Base-by-base conservation (phyloP, 768 basidiomycete genomes). In the Boletellus sp. region DNA sequence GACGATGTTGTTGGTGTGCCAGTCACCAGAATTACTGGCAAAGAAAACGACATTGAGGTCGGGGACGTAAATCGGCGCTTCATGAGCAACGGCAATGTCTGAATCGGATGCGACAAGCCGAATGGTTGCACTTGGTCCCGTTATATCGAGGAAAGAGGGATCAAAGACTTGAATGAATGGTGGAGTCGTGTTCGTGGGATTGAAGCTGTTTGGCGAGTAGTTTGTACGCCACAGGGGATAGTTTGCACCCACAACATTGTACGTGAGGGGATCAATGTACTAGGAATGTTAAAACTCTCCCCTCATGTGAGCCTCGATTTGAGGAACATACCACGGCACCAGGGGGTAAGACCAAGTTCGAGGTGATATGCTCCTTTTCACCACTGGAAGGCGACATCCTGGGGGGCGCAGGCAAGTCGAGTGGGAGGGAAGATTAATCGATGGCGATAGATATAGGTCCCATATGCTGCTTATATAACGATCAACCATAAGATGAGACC, bases 1-100 rank as follows among this genome's bases (percentile, higher is more conserved):
- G 2, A 86, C 72, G 42, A 78, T 67, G 51, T 80, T 87, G 54
- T 85, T 86, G 50, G 83, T 77, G 53, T 85, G 65, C 45, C 83
- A 64, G 53, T 82, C 83, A 46, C 78, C 85, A 48, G 78, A 80
- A 52, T 83, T 87, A 65, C 83, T 84, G 6, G 78, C 74, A 59
- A 91, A 91, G 70, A 81, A 84, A 2, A 91, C 72, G 54, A 84
- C 80, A 58, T 89, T 78, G n/a, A 81, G 83, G n/a, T 72, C 75
- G 6, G 81, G 68, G 26, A 79, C 70, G 65, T 81, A 88, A 2
- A 90, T 72, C 0, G 86, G 85, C 3, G n/a, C n/a, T n/a, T n/a
- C n/a, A n/a, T n/a, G n/a, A n/a, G n/a, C n/a, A n/a, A n/a, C n/a
- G n/a, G n/a, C 83, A 63, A 83, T 84, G 3, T 74, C 78, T 4